Conservation (phyloP, 495 filamentous ascomycete genomes). For the Xylaria flabelliformis region DNA sequence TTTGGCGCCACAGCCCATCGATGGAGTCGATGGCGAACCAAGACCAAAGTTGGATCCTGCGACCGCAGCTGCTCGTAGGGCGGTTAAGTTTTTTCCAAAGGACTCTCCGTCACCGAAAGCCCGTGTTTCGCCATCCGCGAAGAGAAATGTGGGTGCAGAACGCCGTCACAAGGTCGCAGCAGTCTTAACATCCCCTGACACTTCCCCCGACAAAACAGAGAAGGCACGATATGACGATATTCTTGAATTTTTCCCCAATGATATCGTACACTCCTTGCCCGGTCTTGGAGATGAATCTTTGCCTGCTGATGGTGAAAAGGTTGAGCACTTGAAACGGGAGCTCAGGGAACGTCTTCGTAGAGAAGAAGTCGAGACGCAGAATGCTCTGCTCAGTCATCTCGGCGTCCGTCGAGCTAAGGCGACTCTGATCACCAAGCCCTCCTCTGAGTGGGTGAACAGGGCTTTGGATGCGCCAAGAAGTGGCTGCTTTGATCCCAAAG, state of each 20-base stretch:
- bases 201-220: not conserved
- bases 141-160: not conserved
- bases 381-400: conserved; percentile 28
- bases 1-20: not conserved
- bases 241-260: conserved; percentile 37
- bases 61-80: conserved; percentile 16
- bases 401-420: conserved; percentile 34
- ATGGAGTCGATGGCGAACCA: not conserved
- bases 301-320: conserved; percentile 29
- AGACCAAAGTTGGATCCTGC: not conserved
- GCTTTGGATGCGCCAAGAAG: conserved; percentile 25
- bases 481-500: conserved; percentile 47
- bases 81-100: conserved; percentile 15
- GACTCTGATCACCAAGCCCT: conserved; percentile 40
- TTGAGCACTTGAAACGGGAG: conserved; percentile 31
- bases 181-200: not conserved
- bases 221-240: conserved; percentile 23
- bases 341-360: conserved; percentile 35
- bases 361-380: conserved; percentile 29
- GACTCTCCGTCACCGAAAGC: not conserved
- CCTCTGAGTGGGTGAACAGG: conserved; percentile 40
- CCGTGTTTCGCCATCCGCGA: not conserved
- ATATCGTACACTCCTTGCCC: conserved; percentile 34
- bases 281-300: conserved; percentile 30
- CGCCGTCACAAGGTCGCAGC: not conserved